Percentiles rank a stretch among this genome's conserved stretches.
Evolutionary conservation across 2,329 filamentous ascomycete genomes (phyloP).

Genomic region (Cytospora mali): DNA sequence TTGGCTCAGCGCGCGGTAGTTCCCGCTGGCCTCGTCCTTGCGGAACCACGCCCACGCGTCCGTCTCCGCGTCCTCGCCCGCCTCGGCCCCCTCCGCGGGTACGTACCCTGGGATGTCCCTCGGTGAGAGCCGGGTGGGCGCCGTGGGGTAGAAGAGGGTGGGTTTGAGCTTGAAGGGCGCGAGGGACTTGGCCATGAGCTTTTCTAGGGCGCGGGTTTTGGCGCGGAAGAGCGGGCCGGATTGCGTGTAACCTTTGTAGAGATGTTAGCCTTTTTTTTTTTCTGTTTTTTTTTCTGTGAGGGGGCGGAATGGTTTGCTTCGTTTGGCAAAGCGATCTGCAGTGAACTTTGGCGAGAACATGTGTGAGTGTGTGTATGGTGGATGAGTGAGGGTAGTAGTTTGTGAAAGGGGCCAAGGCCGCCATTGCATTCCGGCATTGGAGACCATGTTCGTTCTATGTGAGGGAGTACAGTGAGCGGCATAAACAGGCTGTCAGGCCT

Average conservation of each 20-base stretch:
- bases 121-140: constrained; percentile 62
- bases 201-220: constrained; percentile 86
- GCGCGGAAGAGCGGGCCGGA: constrained; percentile 81
- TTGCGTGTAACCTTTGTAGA: constrained; percentile 77
- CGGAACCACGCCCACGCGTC: constrained; percentile 85
- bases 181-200: constrained; percentile 76
- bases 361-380: neutral
- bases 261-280: constrained; percentile 1
- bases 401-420: neutral
- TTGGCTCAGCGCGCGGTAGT: constrained; percentile 70
- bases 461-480: neutral
- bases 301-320: no score
- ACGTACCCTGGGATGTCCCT: constrained; percentile 72
- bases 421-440: no score
- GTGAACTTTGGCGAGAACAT: neutral
- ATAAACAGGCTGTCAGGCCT: neutral
- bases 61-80: constrained; percentile 45
- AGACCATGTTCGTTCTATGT: neutral
- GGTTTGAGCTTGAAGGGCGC: constrained; percentile 51
- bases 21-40: constrained; percentile 64
- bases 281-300: neutral
- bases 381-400: constrained; percentile 1
- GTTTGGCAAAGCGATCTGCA: no score
- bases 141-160: constrained; percentile 69
- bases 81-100: constrained; percentile 42